A percentile compares a stretch with the other conserved stretches of the same genome.
Conservation (phyloP, 352 stramenopile genomes). For the Phytophthora tubulina region DNA sequence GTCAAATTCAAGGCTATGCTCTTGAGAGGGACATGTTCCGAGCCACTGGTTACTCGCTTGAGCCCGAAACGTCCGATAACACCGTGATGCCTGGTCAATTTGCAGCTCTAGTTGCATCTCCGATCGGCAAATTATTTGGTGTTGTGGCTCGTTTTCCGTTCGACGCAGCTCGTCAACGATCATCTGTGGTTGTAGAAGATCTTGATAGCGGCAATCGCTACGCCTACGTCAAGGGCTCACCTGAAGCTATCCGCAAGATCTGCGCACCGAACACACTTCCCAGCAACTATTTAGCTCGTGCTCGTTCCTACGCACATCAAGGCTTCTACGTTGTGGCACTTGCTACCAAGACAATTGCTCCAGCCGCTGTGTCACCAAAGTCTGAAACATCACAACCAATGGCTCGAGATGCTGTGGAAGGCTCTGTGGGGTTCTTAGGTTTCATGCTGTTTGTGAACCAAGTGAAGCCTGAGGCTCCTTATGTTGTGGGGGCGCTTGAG, state of each 20-base stretch:
- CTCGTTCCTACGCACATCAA: constrained; percentile 73
- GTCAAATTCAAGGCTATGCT: constrained; percentile 69
- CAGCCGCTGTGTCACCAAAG: constrained; percentile 25
- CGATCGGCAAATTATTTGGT: constrained; percentile 75
- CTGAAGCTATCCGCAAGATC: constrained; percentile 67
- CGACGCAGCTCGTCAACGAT: constrained; percentile 73
- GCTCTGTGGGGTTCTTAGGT: constrained; percentile 77
- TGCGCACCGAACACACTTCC: constrained; percentile 76
- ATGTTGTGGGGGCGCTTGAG: constrained; percentile 82
- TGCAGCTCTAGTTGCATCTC: constrained; percentile 70
- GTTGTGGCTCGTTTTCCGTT: constrained; percentile 79
- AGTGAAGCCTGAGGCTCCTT: constrained; percentile 86
- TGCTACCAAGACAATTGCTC: constrained; percentile 62
- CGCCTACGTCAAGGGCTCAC: constrained; percentile 78
- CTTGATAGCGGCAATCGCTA: constrained; percentile 68
- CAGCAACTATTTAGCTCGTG: constrained; percentile 68
- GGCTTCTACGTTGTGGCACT: constrained; percentile 89
- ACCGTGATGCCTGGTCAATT: constrained; percentile 45
- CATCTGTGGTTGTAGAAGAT: constrained; percentile 77
- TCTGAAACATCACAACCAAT: constrained; percentile 56
- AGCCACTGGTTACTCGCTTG: constrained; percentile 66
- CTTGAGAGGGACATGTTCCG: constrained; percentile 84
- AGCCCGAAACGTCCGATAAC: constrained; percentile 49
- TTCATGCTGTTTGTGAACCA: constrained; percentile 93
- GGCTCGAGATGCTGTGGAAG: constrained; percentile 82